phyloP scores from a whole-genome alignment of 2,329 filamentous ascomycete genomes.

The Beauveria asiatica region DNA sequence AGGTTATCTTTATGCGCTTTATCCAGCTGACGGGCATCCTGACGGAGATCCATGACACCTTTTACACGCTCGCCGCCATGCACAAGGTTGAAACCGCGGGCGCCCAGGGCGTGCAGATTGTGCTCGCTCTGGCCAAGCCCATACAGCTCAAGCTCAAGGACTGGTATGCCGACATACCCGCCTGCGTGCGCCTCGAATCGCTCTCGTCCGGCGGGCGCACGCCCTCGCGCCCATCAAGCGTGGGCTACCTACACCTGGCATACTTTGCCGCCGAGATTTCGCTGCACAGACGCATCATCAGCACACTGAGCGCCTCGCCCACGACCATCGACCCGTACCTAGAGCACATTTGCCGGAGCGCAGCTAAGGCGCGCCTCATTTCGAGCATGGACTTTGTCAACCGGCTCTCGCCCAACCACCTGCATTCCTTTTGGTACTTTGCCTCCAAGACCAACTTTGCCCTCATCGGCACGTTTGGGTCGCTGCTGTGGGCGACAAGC shows the following conservation, averaged over 20 bases:
- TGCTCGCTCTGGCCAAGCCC: slow-evolving; percentile 68
- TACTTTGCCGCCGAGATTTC: slow-evolving; percentile 95
- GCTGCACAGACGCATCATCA: slow-evolving; percentile 82
- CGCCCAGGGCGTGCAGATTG: slow-evolving; percentile 60
- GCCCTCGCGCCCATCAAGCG: slow-evolving; percentile 45
- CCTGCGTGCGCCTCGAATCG: slow-evolving; percentile 57
- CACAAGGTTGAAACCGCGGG: slow-evolving; percentile 59
- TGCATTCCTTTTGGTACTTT: slow-evolving; percentile 91
- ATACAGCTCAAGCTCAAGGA: slow-evolving; percentile 77
- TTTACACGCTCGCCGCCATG: slow-evolving; percentile 73
- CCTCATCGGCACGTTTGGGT: slow-evolving; percentile 88
- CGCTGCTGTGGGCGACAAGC: slow-evolving; percentile 80
- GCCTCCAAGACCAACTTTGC: slow-evolving; percentile 86
- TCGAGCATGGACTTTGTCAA: slow-evolving; percentile 98
- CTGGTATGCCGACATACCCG: slow-evolving; percentile 67
- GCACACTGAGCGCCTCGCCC: slow-evolving; percentile 51
- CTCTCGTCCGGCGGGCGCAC: slow-evolving; percentile 27
- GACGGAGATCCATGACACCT: slow-evolving; percentile 72
- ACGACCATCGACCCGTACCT: slow-evolving; percentile 64
- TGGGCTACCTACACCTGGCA: slow-evolving; percentile 76
- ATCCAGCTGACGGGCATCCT: slow-evolving; percentile 67
- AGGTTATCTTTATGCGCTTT: slow-evolving; percentile 66
- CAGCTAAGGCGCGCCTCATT: slow-evolving; percentile 87
- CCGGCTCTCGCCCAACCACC: slow-evolving; percentile 73
- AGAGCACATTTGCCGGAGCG: slow-evolving; percentile 84